Evolutionary conservation across 139 green algal species (phyloP), one percentile per base, ranked within the genome.

Genomic region (Chlamydomonas sphaeroides): DNA sequence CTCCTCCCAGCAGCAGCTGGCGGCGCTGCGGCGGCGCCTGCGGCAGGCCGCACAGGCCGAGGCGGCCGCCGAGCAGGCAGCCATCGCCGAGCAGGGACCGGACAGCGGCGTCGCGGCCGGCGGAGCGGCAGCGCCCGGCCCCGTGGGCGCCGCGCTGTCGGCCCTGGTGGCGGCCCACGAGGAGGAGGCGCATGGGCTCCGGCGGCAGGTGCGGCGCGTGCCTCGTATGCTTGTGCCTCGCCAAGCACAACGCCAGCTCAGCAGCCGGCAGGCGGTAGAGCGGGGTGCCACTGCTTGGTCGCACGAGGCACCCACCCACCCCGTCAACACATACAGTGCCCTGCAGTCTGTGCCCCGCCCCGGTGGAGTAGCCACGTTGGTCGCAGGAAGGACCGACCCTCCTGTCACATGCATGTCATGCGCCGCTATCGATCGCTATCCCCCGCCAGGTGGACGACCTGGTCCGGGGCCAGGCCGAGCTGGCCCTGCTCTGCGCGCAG

Each of bases 141-240:
- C 41, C 7, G 61, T 39, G 39, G n/a, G 51, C 17, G 41, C 39
- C 28, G 59, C 72, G 1, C 10, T 69, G 72, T 56, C 28, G 39
- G 59, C 74, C 30, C 57, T 80, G 39, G n/a, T 70, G n/a, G 74
- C 17, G 0, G 74, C 74, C 2, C 71, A 70, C 42, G 74, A 80
- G 41, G 39, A 70, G 41, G 35, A 80, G 1, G 53, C 71, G 11
- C 28, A 62, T 5, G 57, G 32, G 2, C 59, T 80, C 15, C 74
- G 59, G 42, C 61, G 36, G 20, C 74, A 80, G 74, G 74, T 70
- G n/a, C n/a, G n/a, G n/a, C n/a, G n/a, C n/a, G n/a, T n/a, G n/a
- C n/a, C n/a, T n/a, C n/a, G n/a, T n/a, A n/a, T n/a, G n/a, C n/a
- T n/a, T n/a, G n/a, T n/a, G n/a, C n/a, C n/a, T n/a, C n/a, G n/a